Conservation (phyloP, 31 red algal species). For the Bonnemaisonia californica region DNA sequence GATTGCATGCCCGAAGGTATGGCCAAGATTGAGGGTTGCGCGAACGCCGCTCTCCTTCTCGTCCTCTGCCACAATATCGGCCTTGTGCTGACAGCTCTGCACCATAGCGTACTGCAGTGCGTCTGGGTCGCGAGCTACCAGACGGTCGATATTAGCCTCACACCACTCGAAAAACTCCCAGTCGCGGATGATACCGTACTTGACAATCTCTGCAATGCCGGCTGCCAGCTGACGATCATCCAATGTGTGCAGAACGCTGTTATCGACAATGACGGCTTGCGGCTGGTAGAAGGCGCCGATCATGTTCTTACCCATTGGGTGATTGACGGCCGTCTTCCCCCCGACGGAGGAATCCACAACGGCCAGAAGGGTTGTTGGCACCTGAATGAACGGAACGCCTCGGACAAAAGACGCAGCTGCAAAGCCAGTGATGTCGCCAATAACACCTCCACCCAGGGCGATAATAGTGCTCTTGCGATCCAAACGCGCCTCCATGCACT, state of each 20-base stretch:
- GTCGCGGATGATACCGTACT: slow-evolving; percentile 94
- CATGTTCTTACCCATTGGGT: slow-evolving; percentile 91
- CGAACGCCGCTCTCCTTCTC: slow-evolving; percentile 85
- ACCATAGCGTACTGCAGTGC: slow-evolving; percentile 78
- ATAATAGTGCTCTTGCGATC: slow-evolving; percentile 83
- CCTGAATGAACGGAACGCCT: slow-evolving; percentile 91
- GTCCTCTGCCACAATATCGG: slow-evolving; percentile 85
- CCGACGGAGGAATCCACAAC: slow-evolving; percentile 94
- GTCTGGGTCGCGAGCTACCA: slow-evolving; percentile 58
- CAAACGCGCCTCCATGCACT: slow-evolving; percentile 69
- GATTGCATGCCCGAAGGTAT: slow-evolving; percentile 98
- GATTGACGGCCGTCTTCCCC: slow-evolving; percentile 95
- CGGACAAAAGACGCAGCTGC: slow-evolving; percentile 83
- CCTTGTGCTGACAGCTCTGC: slow-evolving; percentile 78
- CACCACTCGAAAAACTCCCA: slow-evolving; percentile 82
- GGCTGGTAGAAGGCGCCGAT: slow-evolving; percentile 96
- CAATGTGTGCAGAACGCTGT: slow-evolving; percentile 71
- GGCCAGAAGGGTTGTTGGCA: slow-evolving; percentile 94
- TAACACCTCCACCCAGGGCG: slow-evolving; percentile 95
- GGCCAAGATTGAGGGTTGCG: slow-evolving; percentile 90
- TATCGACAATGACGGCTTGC: slow-evolving; percentile 83
- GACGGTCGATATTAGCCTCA: slow-evolving; percentile 66
- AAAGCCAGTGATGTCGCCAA: slow-evolving; percentile 96
- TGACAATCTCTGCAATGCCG: slow-evolving; percentile 93
- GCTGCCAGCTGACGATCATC: slow-evolving; percentile 78